Evolutionary conservation across 139 green algal species (phyloP).

Genomic region (Coelastrella sp.): DNA sequence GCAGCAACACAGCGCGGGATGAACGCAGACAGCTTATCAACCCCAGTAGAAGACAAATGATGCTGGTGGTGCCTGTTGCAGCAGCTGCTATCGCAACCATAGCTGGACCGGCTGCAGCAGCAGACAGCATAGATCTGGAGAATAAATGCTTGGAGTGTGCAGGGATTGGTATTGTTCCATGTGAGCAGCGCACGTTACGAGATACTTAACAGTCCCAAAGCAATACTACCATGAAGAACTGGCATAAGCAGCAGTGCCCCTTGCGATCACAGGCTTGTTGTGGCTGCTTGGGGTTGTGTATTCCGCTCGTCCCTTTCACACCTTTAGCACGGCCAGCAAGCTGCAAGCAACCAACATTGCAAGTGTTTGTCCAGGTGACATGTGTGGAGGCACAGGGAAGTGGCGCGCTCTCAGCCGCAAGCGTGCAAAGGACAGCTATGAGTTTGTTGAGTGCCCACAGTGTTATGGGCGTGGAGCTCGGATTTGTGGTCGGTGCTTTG

Average conservation of each 20-base stretch:
- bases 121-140: conserved; percentile 47
- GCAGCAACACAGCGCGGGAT: conserved; percentile 25
- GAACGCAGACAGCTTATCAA: conserved; percentile 50
- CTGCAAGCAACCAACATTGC: background rate
- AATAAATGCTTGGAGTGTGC: conserved; percentile 84
- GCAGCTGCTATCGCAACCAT: conserved; percentile 38
- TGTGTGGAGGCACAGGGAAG: conserved; percentile 98
- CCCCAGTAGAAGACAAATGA: conserved; percentile 53
- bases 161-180: conserved; percentile 82
- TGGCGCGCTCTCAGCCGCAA: conserved; percentile 96
- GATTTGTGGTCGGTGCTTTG: conserved; percentile 96
- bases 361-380: conserved; percentile 80
- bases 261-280: no score
- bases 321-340: no score
- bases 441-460: conserved; percentile 98
- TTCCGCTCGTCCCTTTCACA: no score
- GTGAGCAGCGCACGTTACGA: conserved; percentile 64
- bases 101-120: conserved; percentile 36
- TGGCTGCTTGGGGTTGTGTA: no score
- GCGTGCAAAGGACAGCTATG: conserved; percentile 94
- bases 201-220: no score
- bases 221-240: no score
- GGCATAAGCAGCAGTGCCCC: no score
- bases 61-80: conserved; percentile 54
- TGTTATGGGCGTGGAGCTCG: conserved; percentile 94